Base-by-base conservation (phyloP, 495 filamentous ascomycete species). In the Penicillium robsamsonii region DNA sequence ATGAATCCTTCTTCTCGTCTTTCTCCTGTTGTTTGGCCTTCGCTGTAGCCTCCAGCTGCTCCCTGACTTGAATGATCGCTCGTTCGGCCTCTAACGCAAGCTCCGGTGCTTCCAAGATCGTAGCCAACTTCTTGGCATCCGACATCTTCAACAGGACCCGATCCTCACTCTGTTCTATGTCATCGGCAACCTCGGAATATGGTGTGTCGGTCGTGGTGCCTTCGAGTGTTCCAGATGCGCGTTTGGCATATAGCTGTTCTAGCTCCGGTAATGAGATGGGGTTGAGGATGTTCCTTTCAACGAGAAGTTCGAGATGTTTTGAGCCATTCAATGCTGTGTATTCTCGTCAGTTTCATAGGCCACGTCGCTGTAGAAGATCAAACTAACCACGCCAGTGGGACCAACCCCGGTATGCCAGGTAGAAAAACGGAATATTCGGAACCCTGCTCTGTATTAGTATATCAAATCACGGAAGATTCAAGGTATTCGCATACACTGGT, bases 401-500 rank as follows among this genome's bases (percentile, higher is more conserved):
- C 72, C 78, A 88, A 58, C 83, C 83, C 62, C 94, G 80, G 72
- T 95, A 99, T 2, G 79, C 81, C 17, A 97, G 77, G 67, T 97
- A 99, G 77, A 97, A 97, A 77, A 97, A 97, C 24, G 94, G 94
- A n/a, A 98, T 78, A 67, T 97, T 97, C 8, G 92, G 92, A 58
- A 97, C 76, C 43, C 92, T 96, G 55, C 13, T 15, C 12, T 44
- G 17, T 20, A 24, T 69, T 61, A 61, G 60, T 42, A 55, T 15
- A 6, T 6, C 9, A 27, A 20, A 8, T 18, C 45, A 31, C 15
- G 9, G 15, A 9, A 13, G n/a, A 47, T 15, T 17, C 43, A n/a
- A 30, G 9, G 0, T 4, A 13, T 47, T 9, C 31, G 70, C 90
- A 71, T 83, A 96, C 92, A 97, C 52, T 37, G 94, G 94, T 38